These are phyloP conservation scores for Paragyromitra xinjiangensis DNA, from an alignment of 495 filamentous ascomycete species.

Conservation along the genomic window DNA sequence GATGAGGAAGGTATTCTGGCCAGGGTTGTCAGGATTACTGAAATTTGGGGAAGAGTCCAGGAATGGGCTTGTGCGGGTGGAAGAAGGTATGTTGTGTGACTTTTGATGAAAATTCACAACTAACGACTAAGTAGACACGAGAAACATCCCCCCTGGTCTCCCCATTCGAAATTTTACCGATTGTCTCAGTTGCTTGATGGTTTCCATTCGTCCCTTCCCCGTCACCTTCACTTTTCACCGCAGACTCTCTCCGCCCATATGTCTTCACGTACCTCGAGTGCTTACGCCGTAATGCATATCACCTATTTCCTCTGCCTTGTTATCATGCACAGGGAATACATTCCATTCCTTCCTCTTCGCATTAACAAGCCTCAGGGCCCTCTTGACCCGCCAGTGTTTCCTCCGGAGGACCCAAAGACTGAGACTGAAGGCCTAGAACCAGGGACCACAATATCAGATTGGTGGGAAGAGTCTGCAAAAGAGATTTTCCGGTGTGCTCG, in stretches of 20 bases:
- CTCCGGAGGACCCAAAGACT: slow-evolving; percentile 61
- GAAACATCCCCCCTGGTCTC: slow-evolving; percentile 70
- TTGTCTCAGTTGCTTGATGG: slow-evolving; percentile 69
- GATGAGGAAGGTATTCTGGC: slow-evolving; percentile 75
- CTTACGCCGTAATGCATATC: slow-evolving; percentile 80
- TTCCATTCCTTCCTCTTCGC: slow-evolving; percentile 80
- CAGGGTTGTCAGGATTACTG: slow-evolving; percentile 77
- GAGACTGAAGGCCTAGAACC: slow-evolving; percentile 44
- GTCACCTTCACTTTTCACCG: slow-evolving; percentile 73
- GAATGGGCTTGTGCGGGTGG: slow-evolving; percentile 56
- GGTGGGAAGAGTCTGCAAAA: slow-evolving; percentile 79
- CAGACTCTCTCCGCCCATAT: slow-evolving; percentile 84
- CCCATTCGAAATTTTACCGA: slow-evolving; percentile 69
- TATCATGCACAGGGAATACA: slow-evolving; percentile 80
- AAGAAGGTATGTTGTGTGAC: slow-evolving; percentile 41
- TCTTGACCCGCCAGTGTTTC: slow-evolving; percentile 74
- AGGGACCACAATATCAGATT: slow-evolving; percentile 64
- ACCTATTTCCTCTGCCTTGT: slow-evolving; percentile 79
- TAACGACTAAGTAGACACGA: slow-evolving; percentile 59
- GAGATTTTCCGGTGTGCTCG: slow-evolving; percentile 76
- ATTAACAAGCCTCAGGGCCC: slow-evolving; percentile 75
- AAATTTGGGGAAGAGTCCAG: slow-evolving; percentile 72
- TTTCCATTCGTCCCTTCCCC: slow-evolving; percentile 74
- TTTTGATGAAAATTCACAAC: not conserved
- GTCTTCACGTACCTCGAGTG: slow-evolving; percentile 74